A percentile compares a stretch with the other conserved stretches of the same genome.
These are phyloP conservation scores for Perilla frutescens DNA, from an alignment of 257 asterid genomes.

Conservation along the genomic window DNA sequence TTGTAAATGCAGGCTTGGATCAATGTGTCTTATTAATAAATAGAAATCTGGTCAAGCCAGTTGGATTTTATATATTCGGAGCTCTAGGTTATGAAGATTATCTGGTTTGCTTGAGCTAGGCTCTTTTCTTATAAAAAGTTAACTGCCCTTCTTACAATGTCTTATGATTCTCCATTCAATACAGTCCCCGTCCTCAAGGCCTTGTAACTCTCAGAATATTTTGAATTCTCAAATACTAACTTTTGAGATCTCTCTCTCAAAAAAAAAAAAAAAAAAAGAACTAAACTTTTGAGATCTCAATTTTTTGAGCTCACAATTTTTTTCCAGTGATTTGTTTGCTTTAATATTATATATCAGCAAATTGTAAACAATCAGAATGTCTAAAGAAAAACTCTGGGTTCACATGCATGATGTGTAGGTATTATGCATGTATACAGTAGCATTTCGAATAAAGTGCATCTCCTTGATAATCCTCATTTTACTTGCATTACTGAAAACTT, in stretches of 20 bases:
- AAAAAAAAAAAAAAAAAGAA: too few species aligned
- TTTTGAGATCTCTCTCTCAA: background rate
- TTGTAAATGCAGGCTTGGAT: background rate
- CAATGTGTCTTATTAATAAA: background rate
- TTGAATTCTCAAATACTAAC: background rate
- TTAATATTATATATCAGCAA: background rate
- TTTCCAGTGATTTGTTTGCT: background rate
- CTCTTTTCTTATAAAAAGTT: background rate
- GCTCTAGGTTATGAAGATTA: background rate
- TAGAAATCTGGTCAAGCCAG: background rate
- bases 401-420: background rate
- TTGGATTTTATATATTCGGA: constrained; percentile 1
- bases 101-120: constrained; percentile 19
- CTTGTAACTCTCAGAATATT: constrained; percentile 1
- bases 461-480: background rate
- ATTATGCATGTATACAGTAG: background rate
- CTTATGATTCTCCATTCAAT: background rate
- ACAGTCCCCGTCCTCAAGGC: background rate
- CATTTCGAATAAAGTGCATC: too few species aligned
- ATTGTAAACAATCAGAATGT: background rate
- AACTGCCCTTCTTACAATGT: background rate
- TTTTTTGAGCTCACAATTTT: background rate
- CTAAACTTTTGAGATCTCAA: background rate
- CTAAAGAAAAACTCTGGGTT: too few species aligned
- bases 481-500: background rate